Percentiles rank a stretch among this genome's conserved stretches.
These are phyloP conservation scores for Fraxinus xanthoxyloides DNA, from an alignment of 305 asterid species.

Conservation along the genomic window DNA sequence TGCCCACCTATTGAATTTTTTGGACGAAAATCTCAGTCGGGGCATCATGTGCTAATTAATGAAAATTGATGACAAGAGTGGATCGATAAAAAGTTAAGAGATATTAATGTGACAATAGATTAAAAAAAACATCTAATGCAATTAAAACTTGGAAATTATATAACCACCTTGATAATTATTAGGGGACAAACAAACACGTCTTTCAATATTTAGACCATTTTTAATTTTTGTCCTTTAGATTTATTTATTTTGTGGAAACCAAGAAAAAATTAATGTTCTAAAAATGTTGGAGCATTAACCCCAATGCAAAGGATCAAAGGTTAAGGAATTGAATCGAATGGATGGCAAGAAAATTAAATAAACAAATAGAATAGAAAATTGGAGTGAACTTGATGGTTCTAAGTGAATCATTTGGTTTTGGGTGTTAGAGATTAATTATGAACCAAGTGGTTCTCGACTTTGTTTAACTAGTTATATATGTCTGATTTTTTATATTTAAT, in stretches of 20 bases:
- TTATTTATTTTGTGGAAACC: background rate
- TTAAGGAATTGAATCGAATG: background rate
- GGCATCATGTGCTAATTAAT: background rate
- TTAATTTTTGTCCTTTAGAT: background rate
- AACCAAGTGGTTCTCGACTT: background rate
- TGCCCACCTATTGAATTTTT: background rate
- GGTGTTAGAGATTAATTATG: background rate
- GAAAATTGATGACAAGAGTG: background rate
- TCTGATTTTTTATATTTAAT: background rate
- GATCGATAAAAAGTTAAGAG: background rate
- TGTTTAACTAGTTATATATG: background rate
- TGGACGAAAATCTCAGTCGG: background rate
- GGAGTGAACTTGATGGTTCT: background rate
- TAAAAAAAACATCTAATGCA: background rate
- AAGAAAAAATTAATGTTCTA: background rate
- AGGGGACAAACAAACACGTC: background rate
- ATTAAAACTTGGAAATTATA: background rate
- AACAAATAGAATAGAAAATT: too few relatives aligned
- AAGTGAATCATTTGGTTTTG: background rate
- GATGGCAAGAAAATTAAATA: background rate
- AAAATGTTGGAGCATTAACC: background rate
- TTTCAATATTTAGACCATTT: background rate
- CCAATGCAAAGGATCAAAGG: background rate
- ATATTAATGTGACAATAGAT: too few relatives aligned
- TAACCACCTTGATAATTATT: background rate